phyloP scores from a whole-genome alignment of 768 basidiomycete genomes.

The Boletus tomentosulus region DNA sequence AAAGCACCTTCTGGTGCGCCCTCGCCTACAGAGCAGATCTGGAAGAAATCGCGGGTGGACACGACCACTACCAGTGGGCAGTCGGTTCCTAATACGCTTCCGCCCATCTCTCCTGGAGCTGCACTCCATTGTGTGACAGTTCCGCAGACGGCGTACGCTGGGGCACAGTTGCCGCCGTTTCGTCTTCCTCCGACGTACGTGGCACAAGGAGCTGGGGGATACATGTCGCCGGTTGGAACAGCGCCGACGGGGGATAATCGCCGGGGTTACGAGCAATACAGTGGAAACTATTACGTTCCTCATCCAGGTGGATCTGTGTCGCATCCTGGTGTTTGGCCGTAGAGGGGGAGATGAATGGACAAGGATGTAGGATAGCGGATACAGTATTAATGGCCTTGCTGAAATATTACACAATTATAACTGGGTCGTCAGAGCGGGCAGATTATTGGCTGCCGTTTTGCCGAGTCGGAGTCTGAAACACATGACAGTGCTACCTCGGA shows the following conservation, averaged over 20 bases:
- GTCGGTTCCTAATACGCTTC: constrained; percentile 11
- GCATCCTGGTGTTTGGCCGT: constrained; percentile 29
- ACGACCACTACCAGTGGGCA: constrained; percentile 10
- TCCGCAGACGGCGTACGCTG: constrained; percentile 17
- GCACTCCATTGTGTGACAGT: constrained; percentile 13
- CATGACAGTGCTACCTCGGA: too few relatives aligned
- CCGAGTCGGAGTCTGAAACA: too few relatives aligned
- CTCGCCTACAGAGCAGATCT: constrained; percentile 62
- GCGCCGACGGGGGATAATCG: constrained; percentile 16
- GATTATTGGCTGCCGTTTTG: too few relatives aligned
- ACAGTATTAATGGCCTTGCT: constrained; percentile 4
- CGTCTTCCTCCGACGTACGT: constrained; percentile 23
- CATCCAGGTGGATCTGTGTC: constrained; percentile 21
- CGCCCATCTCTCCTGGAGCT: constrained; percentile 25
- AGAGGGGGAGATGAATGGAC: constrained; percentile 6
- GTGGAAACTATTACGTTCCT: constrained; percentile 21
- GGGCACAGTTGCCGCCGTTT: constrained; percentile 26
- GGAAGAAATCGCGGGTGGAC: constrained; percentile 62
- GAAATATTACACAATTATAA: not conserved
- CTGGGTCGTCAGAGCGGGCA: not conserved
- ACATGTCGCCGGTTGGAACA: constrained; percentile 19
- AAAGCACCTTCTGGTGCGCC: constrained; percentile 49
- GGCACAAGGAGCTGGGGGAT: constrained; percentile 16
- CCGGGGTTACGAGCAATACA: constrained; percentile 24
- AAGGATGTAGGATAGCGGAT: constrained; percentile 15